Evolutionary conservation across 2,329 filamentous ascomycete genomes (phyloP).

Genomic region (Ceratocystis huliohia): DNA sequence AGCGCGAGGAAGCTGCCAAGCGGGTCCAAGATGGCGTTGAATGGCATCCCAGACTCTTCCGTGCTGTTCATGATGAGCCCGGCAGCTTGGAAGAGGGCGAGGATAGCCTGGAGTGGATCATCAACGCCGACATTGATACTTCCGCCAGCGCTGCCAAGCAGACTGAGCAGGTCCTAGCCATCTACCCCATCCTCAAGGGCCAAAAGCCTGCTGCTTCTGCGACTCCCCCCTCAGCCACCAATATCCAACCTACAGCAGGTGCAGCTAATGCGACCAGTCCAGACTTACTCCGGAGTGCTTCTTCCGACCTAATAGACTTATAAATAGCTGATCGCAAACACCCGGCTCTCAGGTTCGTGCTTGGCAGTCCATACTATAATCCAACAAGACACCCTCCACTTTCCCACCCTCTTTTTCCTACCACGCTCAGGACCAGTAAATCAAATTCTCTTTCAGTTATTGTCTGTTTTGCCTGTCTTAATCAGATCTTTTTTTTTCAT

Average conservation of each 20-base stretch:
- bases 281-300: slow-evolving; percentile 14
- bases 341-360: background rate
- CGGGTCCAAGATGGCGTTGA: slow-evolving; percentile 66
- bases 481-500: slow-evolving; percentile 1
- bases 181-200: slow-evolving; percentile 72
- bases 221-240: slow-evolving; percentile 38
- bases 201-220: slow-evolving; percentile 48
- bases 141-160: slow-evolving; percentile 45
- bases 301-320: slow-evolving; percentile 19
- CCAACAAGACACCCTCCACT: no score
- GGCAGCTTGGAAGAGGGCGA: slow-evolving; percentile 66
- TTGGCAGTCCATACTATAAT: background rate
- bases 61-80: slow-evolving; percentile 56
- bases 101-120: slow-evolving; percentile 88
- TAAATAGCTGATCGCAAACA: background rate
- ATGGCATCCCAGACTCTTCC: slow-evolving; percentile 81
- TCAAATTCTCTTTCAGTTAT: background rate
- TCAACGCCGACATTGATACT: slow-evolving; percentile 68
- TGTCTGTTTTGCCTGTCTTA: background rate
- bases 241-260: background rate
- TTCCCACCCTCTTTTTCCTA: no score
- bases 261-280: background rate
- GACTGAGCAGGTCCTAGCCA: slow-evolving; percentile 69
- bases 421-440: background rate
- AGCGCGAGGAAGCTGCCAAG: slow-evolving; percentile 75